Percentiles rank a stretch among this genome's conserved stretches.
These are phyloP conservation scores for Penicillium steckii DNA, from an alignment of 495 filamentous ascomycete genomes.

Conservation along the genomic window DNA sequence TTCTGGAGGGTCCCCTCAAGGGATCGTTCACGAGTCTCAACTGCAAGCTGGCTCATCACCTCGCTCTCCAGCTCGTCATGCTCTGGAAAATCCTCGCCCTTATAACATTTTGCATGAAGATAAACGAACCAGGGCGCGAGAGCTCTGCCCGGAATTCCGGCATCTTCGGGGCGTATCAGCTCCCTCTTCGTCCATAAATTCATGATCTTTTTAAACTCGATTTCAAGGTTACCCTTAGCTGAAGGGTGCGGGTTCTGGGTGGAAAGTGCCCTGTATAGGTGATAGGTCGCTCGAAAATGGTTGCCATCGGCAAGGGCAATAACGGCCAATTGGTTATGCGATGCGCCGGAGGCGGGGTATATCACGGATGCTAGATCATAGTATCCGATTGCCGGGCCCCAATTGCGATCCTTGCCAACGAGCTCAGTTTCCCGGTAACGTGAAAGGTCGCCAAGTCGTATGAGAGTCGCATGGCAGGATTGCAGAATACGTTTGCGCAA, in stretches of 20 bases:
- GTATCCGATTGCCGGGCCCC: constrained; percentile 78
- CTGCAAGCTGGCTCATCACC: constrained; percentile 71
- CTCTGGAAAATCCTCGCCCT: constrained; percentile 65
- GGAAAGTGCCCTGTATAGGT: constrained; percentile 80
- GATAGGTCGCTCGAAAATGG: constrained; percentile 80
- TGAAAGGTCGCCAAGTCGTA: constrained; percentile 86
- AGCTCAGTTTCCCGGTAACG: constrained; percentile 80
- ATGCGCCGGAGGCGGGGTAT: constrained; percentile 72
- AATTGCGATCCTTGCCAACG: constrained; percentile 65
- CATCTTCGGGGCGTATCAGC: constrained; percentile 52
- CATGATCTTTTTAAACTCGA: constrained; percentile 74
- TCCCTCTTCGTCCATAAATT: constrained; percentile 59
- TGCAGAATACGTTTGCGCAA: constrained; percentile 57
- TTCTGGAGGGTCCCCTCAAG: constrained; percentile 69
- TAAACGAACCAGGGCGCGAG: constrained; percentile 81
- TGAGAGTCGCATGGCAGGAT: constrained; percentile 81
- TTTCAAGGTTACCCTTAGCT: constrained; percentile 71
- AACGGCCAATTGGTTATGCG: constrained; percentile 87
- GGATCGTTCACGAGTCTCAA: constrained; percentile 68
- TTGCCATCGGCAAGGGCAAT: constrained; percentile 73
- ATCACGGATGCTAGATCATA: constrained; percentile 80
- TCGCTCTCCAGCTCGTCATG: constrained; percentile 86
- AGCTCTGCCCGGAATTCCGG: constrained; percentile 48
- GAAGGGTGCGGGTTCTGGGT: constrained; percentile 69
- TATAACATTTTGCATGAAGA: constrained; percentile 81